Evolutionary conservation across 306 rosid species (phyloP).

Genomic region (Medicago truncatula): DNA sequence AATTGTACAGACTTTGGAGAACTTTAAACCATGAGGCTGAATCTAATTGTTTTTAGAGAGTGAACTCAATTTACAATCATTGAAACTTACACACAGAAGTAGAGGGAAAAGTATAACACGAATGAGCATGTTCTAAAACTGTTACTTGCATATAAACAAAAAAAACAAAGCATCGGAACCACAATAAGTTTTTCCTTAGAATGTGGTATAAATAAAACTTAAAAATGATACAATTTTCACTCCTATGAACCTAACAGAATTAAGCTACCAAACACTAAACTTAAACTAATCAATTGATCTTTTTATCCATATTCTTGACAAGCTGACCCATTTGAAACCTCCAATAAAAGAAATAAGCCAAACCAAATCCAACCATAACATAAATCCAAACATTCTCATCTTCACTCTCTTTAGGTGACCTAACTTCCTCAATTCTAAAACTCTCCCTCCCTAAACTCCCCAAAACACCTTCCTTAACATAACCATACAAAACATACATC

Average conservation of each 20-base stretch:
- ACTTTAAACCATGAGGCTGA: too few species aligned
- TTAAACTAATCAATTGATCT: constrained; percentile 48
- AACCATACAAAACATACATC: constrained; percentile 70
- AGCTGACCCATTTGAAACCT: constrained; percentile 79
- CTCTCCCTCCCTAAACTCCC: constrained; percentile 58
- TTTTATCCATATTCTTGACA: constrained; percentile 58
- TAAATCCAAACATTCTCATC: constrained; percentile 66
- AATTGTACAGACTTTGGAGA: background rate
- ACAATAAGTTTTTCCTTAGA: background rate
- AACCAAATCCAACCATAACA: constrained; percentile 68
- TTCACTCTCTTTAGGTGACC: constrained; percentile 55
- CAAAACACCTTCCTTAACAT: constrained; percentile 51
- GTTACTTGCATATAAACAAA: too few species aligned
- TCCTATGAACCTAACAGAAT: background rate
- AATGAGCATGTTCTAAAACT: too few species aligned
- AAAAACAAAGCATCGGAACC: background rate
- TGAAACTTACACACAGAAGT: too few species aligned
- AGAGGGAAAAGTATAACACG: too few species aligned
- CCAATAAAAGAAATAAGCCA: constrained; percentile 77
- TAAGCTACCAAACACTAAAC: background rate
- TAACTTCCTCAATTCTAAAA: constrained; percentile 67
- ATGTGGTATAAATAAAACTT: background rate
- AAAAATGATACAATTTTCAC: background rate
- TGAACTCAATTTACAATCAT: background rate
- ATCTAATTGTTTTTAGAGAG: too few species aligned